phyloP scores from a whole-genome alignment of 2,329 filamentous ascomycete species.

The Pestalotiopsis sp. region DNA sequence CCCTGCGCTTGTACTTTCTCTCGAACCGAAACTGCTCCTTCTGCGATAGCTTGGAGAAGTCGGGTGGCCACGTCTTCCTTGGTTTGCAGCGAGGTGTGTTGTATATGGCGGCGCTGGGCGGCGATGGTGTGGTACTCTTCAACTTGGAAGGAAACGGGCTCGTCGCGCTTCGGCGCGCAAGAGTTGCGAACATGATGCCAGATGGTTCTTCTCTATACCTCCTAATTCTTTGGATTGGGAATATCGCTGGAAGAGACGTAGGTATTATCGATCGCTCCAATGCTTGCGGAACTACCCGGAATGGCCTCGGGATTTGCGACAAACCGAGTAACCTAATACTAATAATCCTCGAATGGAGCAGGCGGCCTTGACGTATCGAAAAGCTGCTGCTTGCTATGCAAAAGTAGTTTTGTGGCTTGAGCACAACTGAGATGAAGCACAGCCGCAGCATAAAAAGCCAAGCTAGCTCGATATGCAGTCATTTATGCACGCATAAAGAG shows the following conservation, averaged over 20 bases:
- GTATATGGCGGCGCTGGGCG: conserved; percentile 34
- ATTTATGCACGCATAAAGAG: neutral
- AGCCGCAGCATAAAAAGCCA: neutral
- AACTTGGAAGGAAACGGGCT: conserved; percentile 25
- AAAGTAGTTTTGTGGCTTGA: neutral
- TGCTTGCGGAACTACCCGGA: neutral
- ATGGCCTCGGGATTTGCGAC: neutral
- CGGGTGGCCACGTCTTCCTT: conserved; percentile 76
- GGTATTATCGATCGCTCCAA: neutral
- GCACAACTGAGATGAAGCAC: neutral
- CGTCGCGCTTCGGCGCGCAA: conserved; percentile 41
- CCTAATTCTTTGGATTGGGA: neutral
- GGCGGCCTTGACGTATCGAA: neutral
- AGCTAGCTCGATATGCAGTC: too few relatives aligned
- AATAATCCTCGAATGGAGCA: neutral
- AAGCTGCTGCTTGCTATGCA: neutral
- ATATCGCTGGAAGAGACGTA: neutral
- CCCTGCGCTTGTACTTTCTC: conserved; percentile 73
- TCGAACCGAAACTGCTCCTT: conserved; percentile 79
- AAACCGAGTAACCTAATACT: too few relatives aligned
- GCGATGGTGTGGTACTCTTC: conserved; percentile 18
- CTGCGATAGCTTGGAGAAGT: conserved; percentile 67
- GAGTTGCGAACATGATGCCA: conserved; percentile 49
- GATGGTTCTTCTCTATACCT: conserved; percentile 1
- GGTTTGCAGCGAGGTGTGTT: conserved; percentile 61